Evolutionary conservation across 1,284 basidiomycete species (phyloP).

Genomic region (Cryptococcus sp.): DNA sequence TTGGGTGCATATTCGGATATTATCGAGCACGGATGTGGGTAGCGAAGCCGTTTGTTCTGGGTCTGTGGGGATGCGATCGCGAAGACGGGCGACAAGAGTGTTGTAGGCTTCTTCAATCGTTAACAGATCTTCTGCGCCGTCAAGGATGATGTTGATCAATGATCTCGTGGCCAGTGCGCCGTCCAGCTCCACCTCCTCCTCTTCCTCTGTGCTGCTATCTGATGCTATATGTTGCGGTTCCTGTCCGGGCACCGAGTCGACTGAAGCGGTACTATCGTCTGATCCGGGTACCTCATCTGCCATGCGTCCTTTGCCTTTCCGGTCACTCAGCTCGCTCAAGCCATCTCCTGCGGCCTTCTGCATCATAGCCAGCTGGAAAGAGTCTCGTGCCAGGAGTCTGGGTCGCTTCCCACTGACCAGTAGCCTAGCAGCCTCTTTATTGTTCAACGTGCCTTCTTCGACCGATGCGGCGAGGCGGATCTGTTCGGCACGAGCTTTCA

Average conservation of each 20-base stretch:
- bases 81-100: slow-evolving; percentile 32
- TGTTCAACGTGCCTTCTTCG: slow-evolving; percentile 49
- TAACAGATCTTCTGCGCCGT: slow-evolving; percentile 47
- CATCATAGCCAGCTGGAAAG: slow-evolving; percentile 37
- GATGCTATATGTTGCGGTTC: slow-evolving; percentile 9
- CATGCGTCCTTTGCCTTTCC: slow-evolving; percentile 23
- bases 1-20: slow-evolving; percentile 22
- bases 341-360: slow-evolving; percentile 25
- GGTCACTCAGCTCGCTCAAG: slow-evolving; percentile 5
- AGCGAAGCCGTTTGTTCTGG: not conserved
- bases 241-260: not conserved
- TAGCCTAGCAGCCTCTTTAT: slow-evolving; percentile 47
- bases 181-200: slow-evolving; percentile 39
- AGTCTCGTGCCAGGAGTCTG: slow-evolving; percentile 33
- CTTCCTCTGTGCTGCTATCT: slow-evolving; percentile 24
- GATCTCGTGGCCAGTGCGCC: slow-evolving; percentile 40
- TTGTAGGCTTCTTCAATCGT: slow-evolving; percentile 50
- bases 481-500: slow-evolving; percentile 34
- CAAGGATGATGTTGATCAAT: slow-evolving; percentile 43
- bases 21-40: slow-evolving; percentile 3
- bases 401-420: slow-evolving; percentile 42
- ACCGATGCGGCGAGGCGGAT: slow-evolving; percentile 46
- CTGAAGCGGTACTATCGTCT: slow-evolving; percentile 30
- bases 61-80: slow-evolving; percentile 20
- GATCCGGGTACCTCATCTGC: slow-evolving; percentile 30